Evolutionary conservation across 2,329 filamentous ascomycete species (phyloP), one percentile per base, ranked within the genome.

Genomic region (Penicillium sp.): DNA sequence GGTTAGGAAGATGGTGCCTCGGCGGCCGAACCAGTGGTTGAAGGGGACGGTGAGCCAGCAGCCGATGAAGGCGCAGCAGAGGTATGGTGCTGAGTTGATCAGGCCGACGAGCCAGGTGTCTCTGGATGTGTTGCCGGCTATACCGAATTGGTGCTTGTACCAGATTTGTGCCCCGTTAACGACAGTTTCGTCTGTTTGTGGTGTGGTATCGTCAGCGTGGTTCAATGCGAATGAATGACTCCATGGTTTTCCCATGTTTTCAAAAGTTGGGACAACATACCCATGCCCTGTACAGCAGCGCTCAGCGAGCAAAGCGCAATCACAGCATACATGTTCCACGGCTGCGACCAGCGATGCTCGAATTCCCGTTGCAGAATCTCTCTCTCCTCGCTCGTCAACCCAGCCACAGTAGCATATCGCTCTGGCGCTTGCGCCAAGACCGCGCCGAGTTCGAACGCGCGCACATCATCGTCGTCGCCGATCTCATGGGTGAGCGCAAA

Each of bases 11-110:
- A 94, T 92, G 17, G 88, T 90, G 12, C 90, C 89, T 2, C 88
- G 83, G 51, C 89, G 85, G 12, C 90, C 90, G 62, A 91, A 88
- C 61, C 71, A 78, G 57, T 86, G 84, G 75, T 92, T 92, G 73
- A 91, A 83, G 0, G 90, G 89, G 39, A 88, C 86, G 0, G 88
- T 91, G 49, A 89, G 78, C 89, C 90, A 92, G 74, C 88, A 91
- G 20, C 89, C 88, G 50, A 89, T 73, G 45, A 90, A 75, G 3
- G 88, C 87, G 64, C 86, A 91, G 75, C 86, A 86, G 22, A 91
- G 81, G 57, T 82, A 82, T 1, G 80, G 80, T 1, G 80, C 79
- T 0, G 80, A 81, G 69, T 90, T 90, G 39, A 84, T 78, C 6
- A 89, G 80, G 14, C 86, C 88, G 3, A 84, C 71, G 2, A 90